Evolutionary conservation across 1,284 basidiomycete genomes (phyloP).

Genomic region (Kwoniella shivajii): DNA sequence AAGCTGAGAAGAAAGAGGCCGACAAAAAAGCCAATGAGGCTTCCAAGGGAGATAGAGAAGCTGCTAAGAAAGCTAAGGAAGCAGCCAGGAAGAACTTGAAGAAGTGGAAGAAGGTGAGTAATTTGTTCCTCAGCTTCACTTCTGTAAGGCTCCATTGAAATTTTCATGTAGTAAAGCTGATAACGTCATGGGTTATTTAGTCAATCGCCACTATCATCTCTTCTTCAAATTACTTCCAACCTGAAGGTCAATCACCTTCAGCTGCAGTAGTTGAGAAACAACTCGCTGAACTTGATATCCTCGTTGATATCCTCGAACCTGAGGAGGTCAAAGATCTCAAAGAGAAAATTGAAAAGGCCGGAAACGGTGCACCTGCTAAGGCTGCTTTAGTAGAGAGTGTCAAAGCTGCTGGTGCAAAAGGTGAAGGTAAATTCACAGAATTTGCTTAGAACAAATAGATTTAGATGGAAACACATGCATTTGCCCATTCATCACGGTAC

Average conservation of each 20-base stretch:
- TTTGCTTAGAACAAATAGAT: constrained; percentile 50
- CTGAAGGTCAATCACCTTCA: constrained; percentile 56
- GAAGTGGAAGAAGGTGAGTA: constrained; percentile 59
- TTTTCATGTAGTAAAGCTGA: too few relatives aligned
- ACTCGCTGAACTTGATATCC: constrained; percentile 60
- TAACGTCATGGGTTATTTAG: too few relatives aligned
- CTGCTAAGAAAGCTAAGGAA: constrained; percentile 91
- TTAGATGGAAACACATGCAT: too few relatives aligned
- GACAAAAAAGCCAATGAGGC: constrained; percentile 56
- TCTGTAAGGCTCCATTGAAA: too few relatives aligned
- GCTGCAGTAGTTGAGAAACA: constrained; percentile 58
- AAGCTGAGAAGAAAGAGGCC: constrained; percentile 81
- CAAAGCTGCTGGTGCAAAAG: constrained; percentile 33
- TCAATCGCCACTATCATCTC: constrained; percentile 57
- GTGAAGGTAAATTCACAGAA: constrained; percentile 57
- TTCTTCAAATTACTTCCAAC: constrained; percentile 62
- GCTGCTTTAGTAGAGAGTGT: constrained; percentile 44
- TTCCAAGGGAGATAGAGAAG: constrained; percentile 65
- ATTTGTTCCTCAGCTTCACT: not conserved
- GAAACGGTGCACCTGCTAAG: constrained; percentile 54
- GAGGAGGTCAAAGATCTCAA: constrained; percentile 59
- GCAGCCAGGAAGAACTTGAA: constrained; percentile 61
- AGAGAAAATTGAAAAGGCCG: constrained; percentile 58
- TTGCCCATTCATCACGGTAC: too few relatives aligned
- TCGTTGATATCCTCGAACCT: constrained; percentile 59